Conservation (phyloP, 2,329 filamentous ascomycete genomes). For the Fusarium albosuccineum region DNA sequence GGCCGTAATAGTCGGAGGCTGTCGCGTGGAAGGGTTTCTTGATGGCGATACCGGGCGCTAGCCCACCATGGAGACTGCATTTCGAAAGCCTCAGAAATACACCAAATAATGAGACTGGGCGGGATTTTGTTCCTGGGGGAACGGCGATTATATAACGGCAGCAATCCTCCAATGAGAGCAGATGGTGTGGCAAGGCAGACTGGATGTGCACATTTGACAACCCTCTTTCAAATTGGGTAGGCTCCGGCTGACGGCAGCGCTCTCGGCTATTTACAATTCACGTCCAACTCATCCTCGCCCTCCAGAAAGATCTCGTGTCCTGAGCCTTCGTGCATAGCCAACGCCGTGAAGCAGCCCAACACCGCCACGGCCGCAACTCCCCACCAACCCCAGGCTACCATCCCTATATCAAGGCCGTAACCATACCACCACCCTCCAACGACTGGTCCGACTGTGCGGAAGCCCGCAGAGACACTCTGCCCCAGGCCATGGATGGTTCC, state of each 20-base stretch:
- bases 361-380: conserved; percentile 63
- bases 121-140: too few relatives aligned
- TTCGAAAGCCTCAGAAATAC: too few relatives aligned
- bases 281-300: conserved; percentile 54
- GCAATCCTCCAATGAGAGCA: too few relatives aligned
- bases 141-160: too few relatives aligned
- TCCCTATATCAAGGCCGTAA: conserved; percentile 58
- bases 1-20: too few relatives aligned
- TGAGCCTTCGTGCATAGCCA: conserved; percentile 73
- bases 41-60: too few relatives aligned
- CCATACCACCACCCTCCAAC: conserved; percentile 65
- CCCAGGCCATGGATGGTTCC: conserved; percentile 69
- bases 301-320: conserved; percentile 71
- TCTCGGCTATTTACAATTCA: background rate
- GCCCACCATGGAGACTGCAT: too few relatives aligned
- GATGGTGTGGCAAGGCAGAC: too few relatives aligned
- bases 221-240: too few relatives aligned
- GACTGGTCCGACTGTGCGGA: conserved; percentile 64
- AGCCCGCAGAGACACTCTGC: conserved; percentile 63
- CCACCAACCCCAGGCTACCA: conserved; percentile 64
- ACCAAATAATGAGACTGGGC: too few relatives aligned
- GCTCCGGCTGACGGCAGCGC: too few relatives aligned
- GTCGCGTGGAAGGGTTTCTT: too few relatives aligned
- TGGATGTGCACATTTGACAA: background rate
- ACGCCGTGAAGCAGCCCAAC: conserved; percentile 68